Conservation (phyloP, 2,329 filamentous ascomycete genomes). For the Colletotrichum sp. region DNA sequence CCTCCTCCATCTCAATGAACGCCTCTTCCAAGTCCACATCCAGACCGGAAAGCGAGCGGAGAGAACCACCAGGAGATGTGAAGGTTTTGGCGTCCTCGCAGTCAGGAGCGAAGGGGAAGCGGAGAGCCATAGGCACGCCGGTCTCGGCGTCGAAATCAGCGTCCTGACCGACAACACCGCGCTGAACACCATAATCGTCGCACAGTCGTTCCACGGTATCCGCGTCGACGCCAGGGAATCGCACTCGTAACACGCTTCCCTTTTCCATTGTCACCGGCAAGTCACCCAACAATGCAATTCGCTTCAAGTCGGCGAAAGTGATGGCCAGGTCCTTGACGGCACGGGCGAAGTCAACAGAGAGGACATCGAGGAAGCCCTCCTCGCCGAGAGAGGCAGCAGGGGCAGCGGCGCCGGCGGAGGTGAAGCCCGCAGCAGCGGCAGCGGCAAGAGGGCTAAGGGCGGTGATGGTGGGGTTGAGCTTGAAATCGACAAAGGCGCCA, state of each 20-base stretch:
- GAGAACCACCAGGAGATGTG: slow-evolving; percentile 54
- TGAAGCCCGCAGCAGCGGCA: slow-evolving; percentile 54
- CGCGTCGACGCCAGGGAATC: slow-evolving; percentile 90
- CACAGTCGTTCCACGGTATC: slow-evolving; percentile 83
- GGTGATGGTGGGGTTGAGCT: slow-evolving; percentile 86
- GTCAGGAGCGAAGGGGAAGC: slow-evolving; percentile 84
- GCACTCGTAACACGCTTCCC: slow-evolving; percentile 71
- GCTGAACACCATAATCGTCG: slow-evolving; percentile 82
- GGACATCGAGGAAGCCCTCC: slow-evolving; percentile 81
- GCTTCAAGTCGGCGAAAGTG: slow-evolving; percentile 81
- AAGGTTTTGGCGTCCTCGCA: slow-evolving; percentile 33
- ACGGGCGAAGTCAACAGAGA: slow-evolving; percentile 87
- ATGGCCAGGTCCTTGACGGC: slow-evolving; percentile 83
- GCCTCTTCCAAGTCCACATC: slow-evolving; percentile 40
- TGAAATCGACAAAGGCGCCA: slow-evolving; percentile 89
- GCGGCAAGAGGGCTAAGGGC: slow-evolving; percentile 77
- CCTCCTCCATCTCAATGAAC: slow-evolving; percentile 48
- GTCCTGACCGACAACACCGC: slow-evolving; percentile 82
- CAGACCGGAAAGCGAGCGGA: slow-evolving; percentile 45
- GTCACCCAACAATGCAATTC: slow-evolving; percentile 79
- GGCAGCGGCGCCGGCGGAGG: slow-evolving; percentile 44
- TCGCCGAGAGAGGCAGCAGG: slow-evolving; percentile 72
- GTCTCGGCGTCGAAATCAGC: slow-evolving; percentile 69
- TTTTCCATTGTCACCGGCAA: slow-evolving; percentile 79
- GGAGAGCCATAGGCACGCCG: slow-evolving; percentile 76